Evolutionary conservation across 139 green algal genomes (phyloP), one percentile per base, ranked within the genome.

Genomic region (Coelastrella sp.): DNA sequence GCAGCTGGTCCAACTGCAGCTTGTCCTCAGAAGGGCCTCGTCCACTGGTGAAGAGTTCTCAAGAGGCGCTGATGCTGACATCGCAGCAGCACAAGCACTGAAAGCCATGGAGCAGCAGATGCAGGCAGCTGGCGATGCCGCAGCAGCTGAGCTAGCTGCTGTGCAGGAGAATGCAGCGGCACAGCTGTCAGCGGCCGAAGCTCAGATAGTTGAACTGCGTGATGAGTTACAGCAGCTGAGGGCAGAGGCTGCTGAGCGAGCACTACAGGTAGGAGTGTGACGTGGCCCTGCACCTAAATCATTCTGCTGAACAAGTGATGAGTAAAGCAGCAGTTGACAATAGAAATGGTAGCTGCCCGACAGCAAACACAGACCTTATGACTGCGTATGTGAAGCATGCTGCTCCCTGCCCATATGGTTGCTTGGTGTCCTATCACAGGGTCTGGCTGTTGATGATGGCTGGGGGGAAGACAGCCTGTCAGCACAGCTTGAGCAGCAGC

Each of bases 1-100:
- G 71, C 71, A 79, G 43, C 45, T 79, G 9, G 71, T 64, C 15
- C 71, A 79, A 45, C 71, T 79, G 71, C 71, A 79, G 43, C 27
- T 64, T 11, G 71, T 79, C 34, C 43, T 79, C 25, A n/a, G 40
- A 19, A 8, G n/a, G 23, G 27, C 37, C 2, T 63, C 71, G 30
- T 25, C 43, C 3, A 30, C 71, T 27, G 43, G 19, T 43, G 43
- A 3, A 8, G 68, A 59, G 4, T 19, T 40, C 2, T 19, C n/a
- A 19, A 45, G n/a, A 37, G 21, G 19, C 19, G 23, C 40, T 38
- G 21, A 23, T 23, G 38, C 68, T 45, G 71, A 43, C 30, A 32
- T 27, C 15, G n/a, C 68, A 74, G 40, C 27, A 41, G 25, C 69
- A 40, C 40, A 60, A 25, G 69, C 2, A 0, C 69, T 63, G 69